phyloP scores from a whole-genome alignment of 169 alveolate species.

The Babesia ovis region DNA sequence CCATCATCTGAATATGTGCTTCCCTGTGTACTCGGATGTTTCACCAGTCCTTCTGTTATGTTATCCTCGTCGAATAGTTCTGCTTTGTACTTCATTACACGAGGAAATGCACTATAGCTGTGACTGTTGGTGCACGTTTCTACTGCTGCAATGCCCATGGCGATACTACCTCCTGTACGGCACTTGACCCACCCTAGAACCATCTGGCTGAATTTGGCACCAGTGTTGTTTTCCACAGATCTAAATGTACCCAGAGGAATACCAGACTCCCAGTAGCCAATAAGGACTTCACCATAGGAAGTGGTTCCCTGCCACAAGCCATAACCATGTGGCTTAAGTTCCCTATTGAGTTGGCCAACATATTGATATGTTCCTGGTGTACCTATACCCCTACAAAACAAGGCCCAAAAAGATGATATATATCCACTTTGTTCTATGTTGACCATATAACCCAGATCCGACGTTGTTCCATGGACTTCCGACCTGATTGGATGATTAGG shows the following conservation, averaged over 20 bases:
- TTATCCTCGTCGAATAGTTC: conserved; percentile 39
- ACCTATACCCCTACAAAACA: neutral
- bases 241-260: conserved; percentile 85
- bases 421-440: neutral
- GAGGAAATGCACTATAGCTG: conserved; percentile 80
- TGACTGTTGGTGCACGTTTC: conserved; percentile 86
- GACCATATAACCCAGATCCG: neutral
- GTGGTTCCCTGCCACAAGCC: conserved; percentile 85
- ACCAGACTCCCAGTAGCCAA: conserved; percentile 88
- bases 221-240: conserved; percentile 83
- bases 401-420: conserved; percentile 19
- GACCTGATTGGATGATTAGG: conserved; percentile 30
- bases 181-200: conserved; percentile 79
- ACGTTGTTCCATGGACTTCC: conserved; percentile 10
- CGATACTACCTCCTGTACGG: conserved; percentile 58
- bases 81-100: conserved; percentile 77
- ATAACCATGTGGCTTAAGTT: conserved; percentile 86
- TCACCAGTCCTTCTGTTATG: conserved; percentile 19
- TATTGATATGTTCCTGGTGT: conserved; percentile 57
- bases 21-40: conserved; percentile 33
- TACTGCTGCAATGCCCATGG: conserved; percentile 83
- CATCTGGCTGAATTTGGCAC: conserved; percentile 82
- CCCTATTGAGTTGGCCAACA: conserved; percentile 82
- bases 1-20: neutral
- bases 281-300: conserved; percentile 82